Evolutionary conservation across 148 eudicot genomes (phyloP).

Genomic region (Camellia japonica): DNA sequence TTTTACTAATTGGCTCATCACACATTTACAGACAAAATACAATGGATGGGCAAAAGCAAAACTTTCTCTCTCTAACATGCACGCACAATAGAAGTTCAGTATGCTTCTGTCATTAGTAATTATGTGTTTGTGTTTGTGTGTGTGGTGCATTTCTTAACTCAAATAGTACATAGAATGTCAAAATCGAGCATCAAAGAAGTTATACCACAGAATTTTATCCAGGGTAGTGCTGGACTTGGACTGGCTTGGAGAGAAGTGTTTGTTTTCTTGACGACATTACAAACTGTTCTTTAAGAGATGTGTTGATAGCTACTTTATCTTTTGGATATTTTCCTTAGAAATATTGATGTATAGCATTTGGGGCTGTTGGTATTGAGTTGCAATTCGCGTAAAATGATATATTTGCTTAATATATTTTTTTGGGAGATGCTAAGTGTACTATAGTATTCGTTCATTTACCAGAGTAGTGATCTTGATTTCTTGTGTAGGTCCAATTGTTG

Average conservation of each 20-base stretch:
- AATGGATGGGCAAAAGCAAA: slow-evolving; percentile 47
- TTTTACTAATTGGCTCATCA: no score
- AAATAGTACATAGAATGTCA: not conserved
- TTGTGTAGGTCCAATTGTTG: slow-evolving; percentile 53
- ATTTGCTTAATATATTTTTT: no score
- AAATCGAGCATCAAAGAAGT: not conserved
- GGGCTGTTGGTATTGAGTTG: not conserved
- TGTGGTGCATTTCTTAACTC: not conserved
- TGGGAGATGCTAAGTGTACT: not conserved
- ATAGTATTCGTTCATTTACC: slow-evolving; percentile 1
- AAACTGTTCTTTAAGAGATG: no score
- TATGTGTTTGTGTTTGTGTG: not conserved
- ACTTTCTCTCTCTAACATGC: no score
- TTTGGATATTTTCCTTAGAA: no score
- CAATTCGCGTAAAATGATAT: not conserved
- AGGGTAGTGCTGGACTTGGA: no score
- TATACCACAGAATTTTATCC: no score
- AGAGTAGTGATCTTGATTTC: slow-evolving; percentile 15
- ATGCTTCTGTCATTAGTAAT: not conserved
- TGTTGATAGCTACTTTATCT: not conserved
- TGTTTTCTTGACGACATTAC: no score
- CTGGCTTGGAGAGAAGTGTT: no score
- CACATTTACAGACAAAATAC: slow-evolving; percentile 8
- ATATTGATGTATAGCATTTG: not conserved
- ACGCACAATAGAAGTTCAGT: not conserved